These are phyloP conservation scores for Desmodesmus armatus DNA, from an alignment of 139 green algal species.

Conservation along the genomic window DNA sequence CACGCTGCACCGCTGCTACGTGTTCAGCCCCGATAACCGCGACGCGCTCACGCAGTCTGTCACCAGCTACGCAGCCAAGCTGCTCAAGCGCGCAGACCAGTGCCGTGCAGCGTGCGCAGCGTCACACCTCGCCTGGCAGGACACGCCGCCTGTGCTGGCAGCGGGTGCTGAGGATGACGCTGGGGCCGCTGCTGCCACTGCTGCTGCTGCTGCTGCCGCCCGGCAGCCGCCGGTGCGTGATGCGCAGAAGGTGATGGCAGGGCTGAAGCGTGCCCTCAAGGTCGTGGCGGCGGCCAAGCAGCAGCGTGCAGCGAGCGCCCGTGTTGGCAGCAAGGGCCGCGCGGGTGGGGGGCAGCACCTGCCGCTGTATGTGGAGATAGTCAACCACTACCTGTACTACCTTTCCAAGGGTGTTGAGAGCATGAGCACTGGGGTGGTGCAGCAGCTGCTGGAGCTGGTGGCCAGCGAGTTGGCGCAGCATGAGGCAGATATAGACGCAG, in stretches of 20 bases:
- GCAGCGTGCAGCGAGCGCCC: constrained; percentile 14
- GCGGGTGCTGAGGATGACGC: neutral
- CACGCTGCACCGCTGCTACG: constrained; percentile 81
- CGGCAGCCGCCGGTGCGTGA: constrained; percentile 62
- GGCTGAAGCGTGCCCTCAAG: constrained; percentile 86
- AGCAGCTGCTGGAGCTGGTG: constrained; percentile 78
- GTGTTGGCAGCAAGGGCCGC: no score
- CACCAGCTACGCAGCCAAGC: constrained; percentile 80
- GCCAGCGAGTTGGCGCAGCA: constrained; percentile 67
- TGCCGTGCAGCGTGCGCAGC: constrained; percentile 84
- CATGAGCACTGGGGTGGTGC: constrained; percentile 66
- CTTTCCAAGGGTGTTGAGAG: constrained; percentile 59
- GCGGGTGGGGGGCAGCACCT: constrained; percentile 37
- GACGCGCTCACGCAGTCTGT: constrained; percentile 86
- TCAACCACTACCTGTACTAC: constrained; percentile 84
- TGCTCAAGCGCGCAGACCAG: constrained; percentile 93
- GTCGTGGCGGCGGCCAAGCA: constrained; percentile 80
- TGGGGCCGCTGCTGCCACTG: neutral
- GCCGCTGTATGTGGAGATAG: constrained; percentile 58
- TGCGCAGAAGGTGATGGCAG: constrained; percentile 74
- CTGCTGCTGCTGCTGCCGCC: neutral
- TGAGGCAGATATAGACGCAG: constrained; percentile 4
- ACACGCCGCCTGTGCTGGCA: constrained; percentile 8
- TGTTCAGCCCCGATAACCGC: constrained; percentile 83
- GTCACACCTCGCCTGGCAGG: constrained; percentile 90